Conservation (phyloP, 768 basidiomycete species). For the Leccinum incarnatum region DNA sequence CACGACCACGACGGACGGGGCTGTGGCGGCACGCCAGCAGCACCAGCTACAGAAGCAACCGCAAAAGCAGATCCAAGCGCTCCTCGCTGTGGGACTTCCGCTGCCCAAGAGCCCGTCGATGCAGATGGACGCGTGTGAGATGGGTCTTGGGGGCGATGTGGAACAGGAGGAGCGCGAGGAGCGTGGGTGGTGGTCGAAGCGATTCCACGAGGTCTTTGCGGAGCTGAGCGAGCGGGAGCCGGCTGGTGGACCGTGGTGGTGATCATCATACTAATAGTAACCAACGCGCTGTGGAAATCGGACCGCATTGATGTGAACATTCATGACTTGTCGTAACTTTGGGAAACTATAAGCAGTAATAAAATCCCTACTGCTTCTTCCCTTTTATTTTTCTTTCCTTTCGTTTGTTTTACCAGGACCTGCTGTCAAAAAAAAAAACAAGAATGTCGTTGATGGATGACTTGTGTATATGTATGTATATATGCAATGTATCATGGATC, state of each 20-base stretch:
- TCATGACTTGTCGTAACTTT: not conserved
- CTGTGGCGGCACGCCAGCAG: not conserved
- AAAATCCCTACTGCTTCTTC: not conserved
- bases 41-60: not conserved
- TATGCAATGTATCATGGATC: not conserved
- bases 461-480: not conserved
- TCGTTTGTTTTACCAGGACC: not conserved
- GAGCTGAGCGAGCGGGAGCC: slow-evolving; percentile 43
- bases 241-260: not conserved
- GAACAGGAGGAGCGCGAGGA: slow-evolving; percentile 59
- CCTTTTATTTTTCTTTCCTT: not conserved
- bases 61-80: slow-evolving; percentile 36
- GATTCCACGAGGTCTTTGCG: slow-evolving; percentile 60
- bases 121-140: slow-evolving; percentile 41
- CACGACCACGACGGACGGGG: not conserved
- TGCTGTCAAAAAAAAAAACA: not conserved
- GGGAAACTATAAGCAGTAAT: not conserved
- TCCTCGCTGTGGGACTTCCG: slow-evolving; percentile 48
- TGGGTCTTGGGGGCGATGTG: slow-evolving; percentile 25
- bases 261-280: not conserved
- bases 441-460: slow-evolving; percentile 7
- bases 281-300: not conserved
- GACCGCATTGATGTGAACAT: not conserved
- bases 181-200: slow-evolving; percentile 69
- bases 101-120: slow-evolving; percentile 74